A percentile compares a stretch with the other conserved stretches of the same genome.
Evolutionary conservation across 192 early-diverging fungal species (phyloP).

Genomic region (Backusella australiensis): DNA sequence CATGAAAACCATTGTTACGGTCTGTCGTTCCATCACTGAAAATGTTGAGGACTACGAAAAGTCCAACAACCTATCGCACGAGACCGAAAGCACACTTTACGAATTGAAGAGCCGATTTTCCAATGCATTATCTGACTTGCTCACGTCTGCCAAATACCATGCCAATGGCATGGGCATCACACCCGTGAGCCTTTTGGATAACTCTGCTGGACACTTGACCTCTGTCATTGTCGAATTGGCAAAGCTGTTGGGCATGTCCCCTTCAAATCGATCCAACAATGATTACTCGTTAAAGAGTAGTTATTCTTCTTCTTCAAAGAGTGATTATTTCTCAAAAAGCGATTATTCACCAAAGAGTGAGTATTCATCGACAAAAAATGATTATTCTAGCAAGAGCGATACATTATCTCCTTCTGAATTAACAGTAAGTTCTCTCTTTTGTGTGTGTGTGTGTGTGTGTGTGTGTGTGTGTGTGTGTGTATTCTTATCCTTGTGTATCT

Average conservation of each 20-base stretch:
- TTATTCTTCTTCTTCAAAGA: not conserved
- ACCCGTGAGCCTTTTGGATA: constrained; percentile 72
- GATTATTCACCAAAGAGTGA: not conserved
- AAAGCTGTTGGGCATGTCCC: constrained; percentile 38
- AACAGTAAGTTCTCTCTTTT: not conserved
- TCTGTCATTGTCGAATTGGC: constrained; percentile 81
- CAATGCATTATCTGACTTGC: constrained; percentile 60
- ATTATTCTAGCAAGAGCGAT: not conserved
- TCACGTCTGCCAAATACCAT: constrained; percentile 74
- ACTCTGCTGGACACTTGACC: constrained; percentile 76
- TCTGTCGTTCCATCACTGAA: constrained; percentile 82
- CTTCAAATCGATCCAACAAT: not conserved
- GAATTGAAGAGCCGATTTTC: constrained; percentile 63
- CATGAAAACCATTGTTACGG: constrained; percentile 76
- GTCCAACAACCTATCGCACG: constrained; percentile 38
- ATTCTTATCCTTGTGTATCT: not conserved
- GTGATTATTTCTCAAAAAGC: not conserved
- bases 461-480: not conserved
- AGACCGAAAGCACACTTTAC: constrained; percentile 50
- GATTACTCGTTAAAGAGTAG: not conserved
- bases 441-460: not conserved
- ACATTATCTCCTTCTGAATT: constrained; percentile 11
- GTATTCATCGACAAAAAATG: not conserved
- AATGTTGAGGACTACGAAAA: constrained; percentile 73
- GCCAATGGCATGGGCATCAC: constrained; percentile 64